These are phyloP conservation scores for Mrakia hoshinonis DNA, from an alignment of 768 basidiomycete genomes.

Conservation along the genomic window DNA sequence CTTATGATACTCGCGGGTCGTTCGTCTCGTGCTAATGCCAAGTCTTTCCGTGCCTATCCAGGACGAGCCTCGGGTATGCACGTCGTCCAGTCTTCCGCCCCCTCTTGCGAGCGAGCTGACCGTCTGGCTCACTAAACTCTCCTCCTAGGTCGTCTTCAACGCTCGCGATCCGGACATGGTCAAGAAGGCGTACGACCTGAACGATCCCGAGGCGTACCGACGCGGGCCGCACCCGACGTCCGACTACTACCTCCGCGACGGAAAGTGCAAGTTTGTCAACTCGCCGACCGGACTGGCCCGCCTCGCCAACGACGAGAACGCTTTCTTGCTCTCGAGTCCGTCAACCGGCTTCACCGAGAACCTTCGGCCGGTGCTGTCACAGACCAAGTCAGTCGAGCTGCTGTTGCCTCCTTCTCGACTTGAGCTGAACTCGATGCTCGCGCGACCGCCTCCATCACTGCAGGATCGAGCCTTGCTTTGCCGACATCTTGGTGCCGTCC, in stretches of 20 bases:
- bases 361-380: conserved; percentile 1
- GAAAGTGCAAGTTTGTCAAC: conserved; percentile 4
- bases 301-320: conserved; percentile 7
- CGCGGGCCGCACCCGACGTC: conserved; percentile 16
- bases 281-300: not conserved
- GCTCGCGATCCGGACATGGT: not conserved
- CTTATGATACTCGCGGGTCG: not conserved
- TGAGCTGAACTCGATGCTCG: not conserved
- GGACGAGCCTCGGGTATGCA: conserved; percentile 5
- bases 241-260: conserved; percentile 3
- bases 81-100: not conserved
- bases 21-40: not conserved
- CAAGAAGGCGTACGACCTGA: not conserved
- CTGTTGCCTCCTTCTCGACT: not conserved
- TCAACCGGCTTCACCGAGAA: conserved; percentile 15
- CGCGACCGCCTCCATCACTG: not conserved
- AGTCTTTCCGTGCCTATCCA: not conserved
- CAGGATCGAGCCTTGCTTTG: conserved; percentile 10
- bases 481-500: conserved; percentile 12
- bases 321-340: not conserved
- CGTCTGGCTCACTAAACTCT: not conserved
- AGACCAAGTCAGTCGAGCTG: conserved; percentile 7
- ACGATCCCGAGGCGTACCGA: not conserved
- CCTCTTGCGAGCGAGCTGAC: not conserved
- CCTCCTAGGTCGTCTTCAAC: not conserved